Conservation (phyloP, 2,329 filamentous ascomycete genomes). For the Chaetomium globosum region DNA sequence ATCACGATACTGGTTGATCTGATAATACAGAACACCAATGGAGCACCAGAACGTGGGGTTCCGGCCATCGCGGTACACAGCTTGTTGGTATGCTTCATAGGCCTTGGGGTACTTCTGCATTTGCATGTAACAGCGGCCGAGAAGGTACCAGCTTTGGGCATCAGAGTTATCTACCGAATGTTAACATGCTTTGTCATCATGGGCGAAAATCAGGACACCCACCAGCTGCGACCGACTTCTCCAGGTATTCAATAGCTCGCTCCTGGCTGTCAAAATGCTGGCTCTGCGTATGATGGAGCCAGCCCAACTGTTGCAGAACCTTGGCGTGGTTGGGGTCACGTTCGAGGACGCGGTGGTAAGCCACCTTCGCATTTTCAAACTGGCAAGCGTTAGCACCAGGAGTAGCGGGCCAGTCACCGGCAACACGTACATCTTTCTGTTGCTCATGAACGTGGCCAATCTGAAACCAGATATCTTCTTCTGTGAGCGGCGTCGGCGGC, state of each 20-base stretch:
- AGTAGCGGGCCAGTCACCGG: not conserved
- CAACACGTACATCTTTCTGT: conserved; percentile 84
- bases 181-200: conserved; percentile 35
- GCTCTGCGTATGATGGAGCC: conserved; percentile 96
- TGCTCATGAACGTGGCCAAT: conserved; percentile 99
- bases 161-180: conserved; percentile 75
- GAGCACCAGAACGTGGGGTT: conserved; percentile 99
- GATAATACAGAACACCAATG: conserved; percentile 97
- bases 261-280: conserved; percentile 90
- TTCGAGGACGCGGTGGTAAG: conserved; percentile 90
- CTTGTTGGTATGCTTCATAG: conserved; percentile 97
- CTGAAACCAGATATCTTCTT: conserved; percentile 99
- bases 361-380: conserved; percentile 91
- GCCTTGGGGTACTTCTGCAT: conserved; percentile 99
- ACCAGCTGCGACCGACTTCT: conserved; percentile 95
- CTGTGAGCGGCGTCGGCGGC: conserved; percentile 86
- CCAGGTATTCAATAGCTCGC: conserved; percentile 92
- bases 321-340: conserved; percentile 96
- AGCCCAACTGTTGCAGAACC: conserved; percentile 95
- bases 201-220: conserved; percentile 44
- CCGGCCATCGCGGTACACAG: conserved; percentile 94
- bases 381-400: conserved; percentile 45
- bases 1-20: conserved; percentile 99
- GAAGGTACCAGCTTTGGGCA: conserved; percentile 97
- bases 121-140: conserved; percentile 98